Percentiles rank a stretch among this genome's conserved stretches.
These are phyloP conservation scores for Prunus armeniaca DNA, from an alignment of 306 rosid species.

Conservation along the genomic window DNA sequence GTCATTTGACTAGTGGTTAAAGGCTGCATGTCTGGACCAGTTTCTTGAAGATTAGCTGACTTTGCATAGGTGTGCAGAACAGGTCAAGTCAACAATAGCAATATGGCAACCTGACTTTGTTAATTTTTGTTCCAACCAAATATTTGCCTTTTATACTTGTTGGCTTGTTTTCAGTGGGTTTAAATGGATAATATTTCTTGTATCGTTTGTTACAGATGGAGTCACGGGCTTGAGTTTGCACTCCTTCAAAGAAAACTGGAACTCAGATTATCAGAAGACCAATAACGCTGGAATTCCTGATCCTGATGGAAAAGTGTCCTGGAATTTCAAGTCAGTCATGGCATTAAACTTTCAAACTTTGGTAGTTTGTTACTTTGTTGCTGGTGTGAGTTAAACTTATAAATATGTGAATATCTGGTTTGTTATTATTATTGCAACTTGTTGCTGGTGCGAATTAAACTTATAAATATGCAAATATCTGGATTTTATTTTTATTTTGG, in stretches of 20 bases:
- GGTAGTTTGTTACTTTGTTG: neutral
- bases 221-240: conserved; percentile 71
- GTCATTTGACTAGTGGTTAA: neutral
- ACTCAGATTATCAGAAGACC: conserved; percentile 78
- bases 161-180: conserved; percentile 11
- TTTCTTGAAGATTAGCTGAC: neutral
- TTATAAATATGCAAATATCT: neutral
- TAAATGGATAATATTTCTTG: conserved; percentile 17
- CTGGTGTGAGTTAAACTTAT: conserved; percentile 8
- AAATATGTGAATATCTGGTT: neutral
- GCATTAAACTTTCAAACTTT: conserved; percentile 4
- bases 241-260: conserved; percentile 78
- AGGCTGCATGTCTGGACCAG: neutral
- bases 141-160: neutral
- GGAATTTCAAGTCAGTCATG: conserved; percentile 83
- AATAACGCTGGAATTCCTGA: conserved; percentile 81
- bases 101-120: neutral
- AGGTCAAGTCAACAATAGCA: neutral
- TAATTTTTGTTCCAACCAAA: neutral
- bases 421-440: neutral
- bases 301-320: conserved; percentile 56
- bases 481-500: neutral
- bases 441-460: neutral
- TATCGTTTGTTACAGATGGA: conserved; percentile 56
- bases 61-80: neutral